Base-by-base conservation (phyloP, 441 rosid genomes). In the Brassica hybrid region DNA sequence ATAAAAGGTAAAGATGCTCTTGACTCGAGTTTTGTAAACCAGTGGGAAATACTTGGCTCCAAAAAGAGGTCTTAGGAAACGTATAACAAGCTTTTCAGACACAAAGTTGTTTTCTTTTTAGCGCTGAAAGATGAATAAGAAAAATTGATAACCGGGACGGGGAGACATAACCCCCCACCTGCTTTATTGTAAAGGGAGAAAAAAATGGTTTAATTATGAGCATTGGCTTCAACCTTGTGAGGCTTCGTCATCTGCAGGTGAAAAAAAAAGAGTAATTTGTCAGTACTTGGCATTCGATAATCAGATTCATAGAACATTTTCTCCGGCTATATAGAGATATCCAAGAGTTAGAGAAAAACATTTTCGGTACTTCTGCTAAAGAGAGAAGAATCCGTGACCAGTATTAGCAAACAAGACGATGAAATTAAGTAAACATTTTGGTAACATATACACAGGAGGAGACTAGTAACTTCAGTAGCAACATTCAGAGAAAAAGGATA, bases 181-280 rank as follows among this genome's bases (percentile, higher is more conserved):
- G 32, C 32, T 27, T 27, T 27, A 27, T 27, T 27, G 32, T 27
- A 27, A 27, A 27, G 32, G 32, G 5, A 27, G 32, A 34, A 34
- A 34, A 30, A 34, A 34, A 34, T 34, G 38, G 38, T 34, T 74
- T 69, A 79, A 18, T 79, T 72, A 56, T 69, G 82, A 69, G 75
- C 71, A 64, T 1, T 25, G 23, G 79, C 82, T 64, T 79, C 79
- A 69, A 69, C 75, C 62, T 21, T 74, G 9, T 17, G 62, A 21
- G 68, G 52, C 67, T 66, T 72, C 3, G 72, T 13, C 3, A 79
- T 18, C 82, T 79, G 79, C 78, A 74, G 18, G 30, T 63, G 41
- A 50, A 50, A 43, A 43, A 16, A 61, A 61, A 21, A 21, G 2
- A 56, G 8, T 1, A 67, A 27, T 67, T 38, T 25, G 58, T 73